Conservation (phyloP, 441 rosid species). For the Gossypium aridum region DNA sequence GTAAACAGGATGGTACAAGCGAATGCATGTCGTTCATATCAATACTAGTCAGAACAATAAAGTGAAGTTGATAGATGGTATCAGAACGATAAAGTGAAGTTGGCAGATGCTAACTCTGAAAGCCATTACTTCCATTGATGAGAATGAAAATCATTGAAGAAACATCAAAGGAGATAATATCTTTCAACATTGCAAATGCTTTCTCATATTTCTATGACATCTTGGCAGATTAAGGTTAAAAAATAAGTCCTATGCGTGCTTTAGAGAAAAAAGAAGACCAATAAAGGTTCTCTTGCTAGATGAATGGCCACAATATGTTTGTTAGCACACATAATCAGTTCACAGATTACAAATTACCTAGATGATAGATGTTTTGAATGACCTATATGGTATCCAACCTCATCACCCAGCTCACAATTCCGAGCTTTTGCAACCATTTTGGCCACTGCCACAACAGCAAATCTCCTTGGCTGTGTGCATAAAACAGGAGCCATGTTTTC, state of each 20-base stretch:
- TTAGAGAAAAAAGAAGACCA: background rate
- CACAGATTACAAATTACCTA: conserved; percentile 33
- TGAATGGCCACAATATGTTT: background rate
- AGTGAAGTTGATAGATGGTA: background rate
- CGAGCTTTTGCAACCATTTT: conserved; percentile 90
- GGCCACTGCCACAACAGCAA: conserved; percentile 96
- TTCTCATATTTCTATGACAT: background rate
- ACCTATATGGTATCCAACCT: conserved; percentile 94
- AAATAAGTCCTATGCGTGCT: background rate
- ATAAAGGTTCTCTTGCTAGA: background rate
- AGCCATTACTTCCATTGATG: background rate
- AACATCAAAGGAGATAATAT: background rate
- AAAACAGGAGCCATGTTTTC: conserved; percentile 65
- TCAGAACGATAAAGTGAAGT: background rate
- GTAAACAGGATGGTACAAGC: background rate
- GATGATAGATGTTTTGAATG: conserved; percentile 58
- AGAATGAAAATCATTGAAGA: background rate
- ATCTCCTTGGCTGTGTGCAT: conserved; percentile 92
- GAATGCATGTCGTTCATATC: background rate
- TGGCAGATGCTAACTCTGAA: background rate
- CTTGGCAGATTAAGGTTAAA: background rate
- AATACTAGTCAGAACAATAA: background rate
- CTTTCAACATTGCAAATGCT: background rate
- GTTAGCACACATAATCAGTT: background rate
- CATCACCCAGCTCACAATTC: conserved; percentile 70